Conservation (phyloP, 2,329 filamentous ascomycete genomes). For the Emmonsiellopsis sp. region DNA sequence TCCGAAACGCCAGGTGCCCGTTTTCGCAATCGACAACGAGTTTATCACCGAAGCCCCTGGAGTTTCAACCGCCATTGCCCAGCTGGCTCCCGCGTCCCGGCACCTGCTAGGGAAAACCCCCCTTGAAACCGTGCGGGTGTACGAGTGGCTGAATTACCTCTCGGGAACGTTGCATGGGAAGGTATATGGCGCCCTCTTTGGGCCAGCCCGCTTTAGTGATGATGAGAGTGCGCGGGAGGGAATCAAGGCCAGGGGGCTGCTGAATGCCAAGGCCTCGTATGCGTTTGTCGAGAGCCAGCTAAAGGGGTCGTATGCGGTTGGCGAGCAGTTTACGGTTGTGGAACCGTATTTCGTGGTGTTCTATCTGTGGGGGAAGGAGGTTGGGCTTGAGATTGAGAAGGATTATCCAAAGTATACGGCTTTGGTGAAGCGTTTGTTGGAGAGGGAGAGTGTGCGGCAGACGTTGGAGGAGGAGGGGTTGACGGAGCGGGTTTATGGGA, state of each 20-base stretch:
- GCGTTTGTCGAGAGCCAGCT: constrained; percentile 18
- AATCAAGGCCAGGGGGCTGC: constrained; percentile 14
- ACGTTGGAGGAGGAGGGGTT: background rate
- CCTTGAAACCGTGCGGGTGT: constrained; percentile 20
- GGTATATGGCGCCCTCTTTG: constrained; percentile 15
- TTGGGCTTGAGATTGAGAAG: constrained; percentile 15
- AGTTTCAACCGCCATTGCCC: constrained; percentile 23
- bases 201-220: constrained; percentile 19
- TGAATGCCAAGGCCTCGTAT: constrained; percentile 17
- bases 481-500: background rate
- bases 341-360: constrained; percentile 26
- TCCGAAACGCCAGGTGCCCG: constrained; percentile 24
- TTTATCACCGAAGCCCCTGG: constrained; percentile 26
- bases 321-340: constrained; percentile 21
- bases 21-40: constrained; percentile 18
- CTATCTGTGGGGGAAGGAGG: constrained; percentile 20
- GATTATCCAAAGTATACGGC: constrained; percentile 10
- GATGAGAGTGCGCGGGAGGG: constrained; percentile 11
- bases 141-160: constrained; percentile 29
- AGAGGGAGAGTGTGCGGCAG: background rate
- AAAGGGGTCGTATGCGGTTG: constrained; percentile 12
- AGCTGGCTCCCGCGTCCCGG: constrained; percentile 18
- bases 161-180: constrained; percentile 23
- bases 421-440: background rate
- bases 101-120: constrained; percentile 19